Evolutionary conservation across 805 yeast species (phyloP).

Genomic region (Ogataea nonfermentans): DNA sequence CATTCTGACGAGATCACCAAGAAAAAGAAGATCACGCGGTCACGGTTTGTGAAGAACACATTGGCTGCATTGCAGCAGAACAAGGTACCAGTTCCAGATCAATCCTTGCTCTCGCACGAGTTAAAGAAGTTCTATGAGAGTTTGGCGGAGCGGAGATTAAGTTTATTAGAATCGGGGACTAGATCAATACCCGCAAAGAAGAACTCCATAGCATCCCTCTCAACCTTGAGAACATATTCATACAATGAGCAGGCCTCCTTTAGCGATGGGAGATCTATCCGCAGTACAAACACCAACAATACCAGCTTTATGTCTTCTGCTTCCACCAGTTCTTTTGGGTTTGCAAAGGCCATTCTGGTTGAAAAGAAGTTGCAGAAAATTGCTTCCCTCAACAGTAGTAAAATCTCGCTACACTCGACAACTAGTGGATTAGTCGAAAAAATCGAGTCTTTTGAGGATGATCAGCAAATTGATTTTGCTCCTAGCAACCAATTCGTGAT

Average conservation of each 20-base stretch:
- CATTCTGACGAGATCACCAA: slow-evolving; percentile 52
- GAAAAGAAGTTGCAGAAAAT: slow-evolving; percentile 24
- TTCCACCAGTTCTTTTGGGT: slow-evolving; percentile 23
- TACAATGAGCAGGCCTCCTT: neutral
- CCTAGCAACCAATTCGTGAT: slow-evolving; percentile 13
- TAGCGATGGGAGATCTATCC: slow-evolving; percentile 13
- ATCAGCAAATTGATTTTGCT: slow-evolving; percentile 9
- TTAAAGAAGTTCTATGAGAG: slow-evolving; percentile 45
- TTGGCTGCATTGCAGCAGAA: slow-evolving; percentile 41
- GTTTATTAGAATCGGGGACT: slow-evolving; percentile 8
- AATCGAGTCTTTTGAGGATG: slow-evolving; percentile 13
- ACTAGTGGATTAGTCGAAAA: slow-evolving; percentile 13
- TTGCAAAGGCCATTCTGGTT: slow-evolving; percentile 28
- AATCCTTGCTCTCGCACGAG: slow-evolving; percentile 36
- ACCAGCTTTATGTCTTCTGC: slow-evolving; percentile 2
- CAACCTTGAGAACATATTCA: slow-evolving; percentile 2
- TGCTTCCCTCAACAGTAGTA: slow-evolving; percentile 20
- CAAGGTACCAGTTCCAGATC: slow-evolving; percentile 19
- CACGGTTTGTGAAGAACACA: slow-evolving; percentile 50
- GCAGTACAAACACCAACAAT: slow-evolving; percentile 8
- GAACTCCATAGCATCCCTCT: slow-evolving; percentile 11
- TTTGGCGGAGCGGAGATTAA: slow-evolving; percentile 36
- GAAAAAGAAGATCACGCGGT: slow-evolving; percentile 37
- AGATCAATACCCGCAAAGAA: slow-evolving; percentile 10
- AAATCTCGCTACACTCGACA: slow-evolving; percentile 15